These are phyloP conservation scores for Musa schizocarpa DNA, from an alignment of 176 grass and related monocot genomes.

Conservation along the genomic window DNA sequence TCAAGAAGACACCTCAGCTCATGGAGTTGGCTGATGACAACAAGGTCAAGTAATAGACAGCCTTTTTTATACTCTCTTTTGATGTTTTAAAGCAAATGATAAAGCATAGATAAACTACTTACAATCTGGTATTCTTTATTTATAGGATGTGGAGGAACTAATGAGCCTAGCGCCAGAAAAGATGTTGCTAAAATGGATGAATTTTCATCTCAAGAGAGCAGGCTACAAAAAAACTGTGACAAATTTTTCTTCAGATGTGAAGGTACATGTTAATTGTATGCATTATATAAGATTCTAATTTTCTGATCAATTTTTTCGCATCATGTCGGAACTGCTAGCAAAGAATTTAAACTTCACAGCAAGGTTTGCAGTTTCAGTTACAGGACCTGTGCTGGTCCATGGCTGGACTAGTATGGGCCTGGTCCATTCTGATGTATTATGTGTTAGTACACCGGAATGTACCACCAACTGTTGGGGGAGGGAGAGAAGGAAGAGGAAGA, in stretches of 20 bases:
- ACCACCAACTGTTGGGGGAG: too few relatives aligned
- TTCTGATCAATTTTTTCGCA: too few relatives aligned
- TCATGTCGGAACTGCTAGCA: too few relatives aligned
- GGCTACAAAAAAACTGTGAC: slow-evolving; percentile 92
- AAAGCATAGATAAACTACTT: neutral
- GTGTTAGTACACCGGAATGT: too few relatives aligned
- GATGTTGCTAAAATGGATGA: slow-evolving; percentile 94
- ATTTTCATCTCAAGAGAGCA: slow-evolving; percentile 94
- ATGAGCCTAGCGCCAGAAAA: slow-evolving; percentile 87
- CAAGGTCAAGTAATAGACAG: slow-evolving; percentile 29
- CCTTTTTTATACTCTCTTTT: neutral
- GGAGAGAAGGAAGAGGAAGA: too few relatives aligned
- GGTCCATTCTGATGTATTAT: too few relatives aligned
- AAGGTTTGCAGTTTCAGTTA: too few relatives aligned
- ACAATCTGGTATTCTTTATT: slow-evolving; percentile 1
- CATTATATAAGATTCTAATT: too few relatives aligned
- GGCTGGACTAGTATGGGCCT: too few relatives aligned
- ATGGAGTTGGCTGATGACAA: slow-evolving; percentile 88
- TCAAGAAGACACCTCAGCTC: slow-evolving; percentile 95
- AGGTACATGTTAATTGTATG: slow-evolving; percentile 28
- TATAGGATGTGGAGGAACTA: slow-evolving; percentile 92
- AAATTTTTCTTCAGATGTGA: slow-evolving; percentile 98
- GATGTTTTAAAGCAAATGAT: slow-evolving; percentile 21
- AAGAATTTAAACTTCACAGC: too few relatives aligned
- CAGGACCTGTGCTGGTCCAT: too few relatives aligned